phyloP scores from a whole-genome alignment of 805 yeast species.

The Lachancea fermentati region DNA sequence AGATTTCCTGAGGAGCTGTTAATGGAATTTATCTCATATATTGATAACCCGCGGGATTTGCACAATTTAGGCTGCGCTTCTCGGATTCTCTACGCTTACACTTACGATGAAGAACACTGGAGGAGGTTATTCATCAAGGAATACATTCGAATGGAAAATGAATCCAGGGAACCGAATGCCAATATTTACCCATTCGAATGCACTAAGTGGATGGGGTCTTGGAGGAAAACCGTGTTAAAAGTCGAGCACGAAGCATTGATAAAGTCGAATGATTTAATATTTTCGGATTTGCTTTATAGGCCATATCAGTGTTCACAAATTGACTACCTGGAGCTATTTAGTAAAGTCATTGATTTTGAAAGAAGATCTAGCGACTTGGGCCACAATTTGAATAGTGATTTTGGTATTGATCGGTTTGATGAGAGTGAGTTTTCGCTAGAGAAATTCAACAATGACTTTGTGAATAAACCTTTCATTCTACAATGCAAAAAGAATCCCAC shows the following conservation, averaged over 20 bases:
- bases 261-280: conserved; percentile 45
- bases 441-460: conserved; percentile 42
- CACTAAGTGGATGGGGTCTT: conserved; percentile 65
- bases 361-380: conserved; percentile 20
- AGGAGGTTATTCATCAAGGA: conserved; percentile 46
- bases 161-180: conserved; percentile 11
- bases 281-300: conserved; percentile 72
- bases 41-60: conserved; percentile 46
- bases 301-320: conserved; percentile 80
- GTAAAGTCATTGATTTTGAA: conserved; percentile 45
- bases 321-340: conserved; percentile 47
- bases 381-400: conserved; percentile 18
- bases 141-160: conserved; percentile 16
- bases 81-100: conserved; percentile 62
- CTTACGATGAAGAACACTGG: conserved; percentile 80
- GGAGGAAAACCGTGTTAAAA: conserved; percentile 60
- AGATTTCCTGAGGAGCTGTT: conserved; percentile 60
- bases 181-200: conserved; percentile 28
- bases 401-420: conserved; percentile 47
- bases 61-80: conserved; percentile 53
- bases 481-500: conserved; percentile 20
- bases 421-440: conserved; percentile 41
- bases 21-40: conserved; percentile 43
- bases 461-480: conserved; percentile 61
- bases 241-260: conserved; percentile 41